Conservation (phyloP, 169 alveolate species). For the Cryptosporidium canis region DNA sequence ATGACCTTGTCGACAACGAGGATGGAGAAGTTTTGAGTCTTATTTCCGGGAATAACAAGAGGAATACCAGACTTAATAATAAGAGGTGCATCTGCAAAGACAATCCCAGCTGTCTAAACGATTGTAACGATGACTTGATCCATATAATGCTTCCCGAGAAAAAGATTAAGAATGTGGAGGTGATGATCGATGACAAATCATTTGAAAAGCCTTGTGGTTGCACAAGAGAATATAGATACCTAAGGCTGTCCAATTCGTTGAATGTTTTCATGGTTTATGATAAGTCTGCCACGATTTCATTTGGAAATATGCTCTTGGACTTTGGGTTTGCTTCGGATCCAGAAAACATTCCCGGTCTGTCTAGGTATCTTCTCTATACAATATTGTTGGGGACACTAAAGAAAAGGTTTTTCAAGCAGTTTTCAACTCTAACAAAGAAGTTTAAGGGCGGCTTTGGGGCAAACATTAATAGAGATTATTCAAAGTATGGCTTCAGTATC, state of each 20-base stretch:
- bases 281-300: background rate
- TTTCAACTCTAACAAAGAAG: background rate
- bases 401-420: background rate
- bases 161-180: background rate
- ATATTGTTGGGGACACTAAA: constrained; percentile 2
- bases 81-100: background rate
- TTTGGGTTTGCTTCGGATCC: constrained; percentile 46
- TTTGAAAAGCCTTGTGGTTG: constrained; percentile 30
- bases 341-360: constrained; percentile 16
- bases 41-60: background rate
- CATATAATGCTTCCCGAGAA: background rate
- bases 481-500: background rate
- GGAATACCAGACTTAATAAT: background rate
- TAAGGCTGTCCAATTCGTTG: constrained; percentile 7
- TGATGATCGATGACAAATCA: constrained; percentile 9
- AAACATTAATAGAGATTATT: background rate
- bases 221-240: constrained; percentile 24
- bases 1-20: background rate
- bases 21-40: background rate
- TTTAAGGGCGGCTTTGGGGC: background rate
- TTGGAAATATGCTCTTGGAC: background rate
- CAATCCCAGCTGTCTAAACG: background rate
- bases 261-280: constrained; percentile 39
- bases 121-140: background rate
- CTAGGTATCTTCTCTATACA: constrained; percentile 36